phyloP scores from a whole-genome alignment of 352 stramenopile genomes.

The Globisporangium carolinianum region DNA sequence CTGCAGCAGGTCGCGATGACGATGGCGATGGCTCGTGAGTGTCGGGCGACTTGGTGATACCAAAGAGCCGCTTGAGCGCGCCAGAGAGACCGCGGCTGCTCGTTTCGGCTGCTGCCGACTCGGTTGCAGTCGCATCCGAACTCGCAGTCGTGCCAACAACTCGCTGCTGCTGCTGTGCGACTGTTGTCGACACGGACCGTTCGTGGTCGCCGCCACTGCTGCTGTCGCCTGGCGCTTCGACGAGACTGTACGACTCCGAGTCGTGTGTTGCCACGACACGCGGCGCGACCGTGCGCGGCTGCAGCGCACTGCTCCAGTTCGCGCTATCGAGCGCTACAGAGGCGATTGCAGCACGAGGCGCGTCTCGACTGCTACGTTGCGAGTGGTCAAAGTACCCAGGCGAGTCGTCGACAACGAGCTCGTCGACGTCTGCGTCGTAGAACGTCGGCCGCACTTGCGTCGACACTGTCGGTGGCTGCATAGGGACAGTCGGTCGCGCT shows the following conservation, averaged over 20 bases:
- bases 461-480: background rate
- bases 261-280: constrained; percentile 18
- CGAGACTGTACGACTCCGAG: constrained; percentile 41
- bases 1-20: too few species aligned
- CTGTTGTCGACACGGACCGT: background rate
- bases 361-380: background rate
- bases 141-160: background rate
- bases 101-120: background rate
- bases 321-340: constrained; percentile 3
- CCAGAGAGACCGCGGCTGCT: constrained; percentile 31
- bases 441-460: constrained; percentile 17
- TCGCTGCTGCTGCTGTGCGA: background rate
- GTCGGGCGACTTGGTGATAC: constrained; percentile 5
- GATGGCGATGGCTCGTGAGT: too few species aligned
- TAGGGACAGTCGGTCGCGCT: background rate
- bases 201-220: background rate
- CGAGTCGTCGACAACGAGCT: constrained; percentile 49
- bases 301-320: constrained; percentile 11
- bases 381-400: constrained; percentile 47
- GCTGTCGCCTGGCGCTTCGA: constrained; percentile 26
- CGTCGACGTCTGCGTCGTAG: constrained; percentile 43
- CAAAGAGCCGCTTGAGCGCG: constrained; percentile 65
- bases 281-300: constrained; percentile 10
- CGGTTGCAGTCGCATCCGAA: background rate
- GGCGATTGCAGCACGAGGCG: background rate